Conservation (phyloP, 805 yeast species). For the Kodamaea kakaduensis region DNA sequence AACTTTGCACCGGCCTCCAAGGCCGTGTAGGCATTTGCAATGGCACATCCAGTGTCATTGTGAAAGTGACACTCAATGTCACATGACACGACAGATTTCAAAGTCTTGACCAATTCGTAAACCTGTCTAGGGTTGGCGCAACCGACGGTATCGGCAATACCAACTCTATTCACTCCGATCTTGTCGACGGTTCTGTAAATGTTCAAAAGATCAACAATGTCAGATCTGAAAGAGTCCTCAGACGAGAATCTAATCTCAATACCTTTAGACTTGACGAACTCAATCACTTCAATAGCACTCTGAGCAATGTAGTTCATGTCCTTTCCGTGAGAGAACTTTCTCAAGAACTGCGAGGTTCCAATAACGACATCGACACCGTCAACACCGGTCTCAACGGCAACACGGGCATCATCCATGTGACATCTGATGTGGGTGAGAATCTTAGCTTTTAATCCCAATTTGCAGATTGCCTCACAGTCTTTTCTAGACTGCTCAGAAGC, state of each 20-base stretch:
- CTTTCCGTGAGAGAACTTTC: slow-evolving; percentile 95
- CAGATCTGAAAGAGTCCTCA: slow-evolving; percentile 96
- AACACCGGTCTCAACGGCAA: slow-evolving; percentile 97
- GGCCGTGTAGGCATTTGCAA: slow-evolving; percentile 97
- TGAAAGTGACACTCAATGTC: slow-evolving; percentile 99
- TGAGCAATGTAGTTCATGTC: slow-evolving; percentile 98
- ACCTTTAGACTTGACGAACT: slow-evolving; percentile 94
- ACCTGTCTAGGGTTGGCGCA: slow-evolving; percentile 99
- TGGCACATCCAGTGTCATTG: slow-evolving; percentile 98
- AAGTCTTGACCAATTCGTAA: slow-evolving; percentile 90
- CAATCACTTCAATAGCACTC: slow-evolving; percentile 93
- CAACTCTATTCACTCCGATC: slow-evolving; percentile 97
- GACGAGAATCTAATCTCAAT: slow-evolving; percentile 95
- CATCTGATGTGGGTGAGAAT: slow-evolving; percentile 95
- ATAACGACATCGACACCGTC: slow-evolving; percentile 99
- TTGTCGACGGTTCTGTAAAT: slow-evolving; percentile 95
- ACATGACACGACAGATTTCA: slow-evolving; percentile 89
- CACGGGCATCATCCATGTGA: slow-evolving; percentile 97
- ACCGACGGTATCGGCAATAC: slow-evolving; percentile 99
- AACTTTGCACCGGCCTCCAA: slow-evolving; percentile 95
- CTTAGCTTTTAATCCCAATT: slow-evolving; percentile 92
- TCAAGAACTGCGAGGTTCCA: slow-evolving; percentile 92
- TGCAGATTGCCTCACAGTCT: slow-evolving; percentile 98
- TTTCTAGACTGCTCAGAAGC: slow-evolving; percentile 90
- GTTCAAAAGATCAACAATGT: slow-evolving; percentile 89